Evolutionary conservation across 2,329 filamentous ascomycete genomes (phyloP), one percentile per base, ranked within the genome.

Genomic region (Calonectria leucothoes): DNA sequence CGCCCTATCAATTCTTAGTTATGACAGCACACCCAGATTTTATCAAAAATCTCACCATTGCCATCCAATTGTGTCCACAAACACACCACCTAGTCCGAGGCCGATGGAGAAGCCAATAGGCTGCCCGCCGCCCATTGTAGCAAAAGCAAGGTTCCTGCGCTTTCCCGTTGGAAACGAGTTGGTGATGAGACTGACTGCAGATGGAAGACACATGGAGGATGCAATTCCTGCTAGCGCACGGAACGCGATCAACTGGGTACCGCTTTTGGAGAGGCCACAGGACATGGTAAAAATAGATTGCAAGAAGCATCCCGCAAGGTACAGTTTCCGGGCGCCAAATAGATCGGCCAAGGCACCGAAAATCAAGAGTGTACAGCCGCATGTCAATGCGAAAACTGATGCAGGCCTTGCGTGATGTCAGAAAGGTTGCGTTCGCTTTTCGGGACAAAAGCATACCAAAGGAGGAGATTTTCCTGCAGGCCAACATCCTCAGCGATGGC

Each of bases 41-140:
- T 3, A 29, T 12, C 6, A 25, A 29, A 25, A 3, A 14, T 17
- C 64, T 17, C 82, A 83, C 27, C 81, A 82, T 6, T 86, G 79
- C 87, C 87, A 88, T 6, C 86, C 86, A 8, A 84, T 75, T 8
- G 80, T 83, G 57, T 86, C 84, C 8, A 84, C 79, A 68, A 88
- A 81, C 6, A 88, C 75, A 17, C 87, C 87, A 39, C 84, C 86
- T 11, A 66, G 27, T 4, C n/a, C 48, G 14, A 66, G 49, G 14
- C 64, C 64, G 33, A 66, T 65, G 7, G 85, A 80, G 68, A 87
- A 88, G 0, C 86, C 86, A 0, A 88, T 72, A 0, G 86, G 84
- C 52, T 85, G 83, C 25, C 83, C 84, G 69, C 86, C 82, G 6
- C 87, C 85, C 37, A 86, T 77, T 74, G 85, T 84, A 0, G 84